phyloP scores from a whole-genome alignment of 2,329 filamentous ascomycete species.

The Aspergillus sp. region DNA sequence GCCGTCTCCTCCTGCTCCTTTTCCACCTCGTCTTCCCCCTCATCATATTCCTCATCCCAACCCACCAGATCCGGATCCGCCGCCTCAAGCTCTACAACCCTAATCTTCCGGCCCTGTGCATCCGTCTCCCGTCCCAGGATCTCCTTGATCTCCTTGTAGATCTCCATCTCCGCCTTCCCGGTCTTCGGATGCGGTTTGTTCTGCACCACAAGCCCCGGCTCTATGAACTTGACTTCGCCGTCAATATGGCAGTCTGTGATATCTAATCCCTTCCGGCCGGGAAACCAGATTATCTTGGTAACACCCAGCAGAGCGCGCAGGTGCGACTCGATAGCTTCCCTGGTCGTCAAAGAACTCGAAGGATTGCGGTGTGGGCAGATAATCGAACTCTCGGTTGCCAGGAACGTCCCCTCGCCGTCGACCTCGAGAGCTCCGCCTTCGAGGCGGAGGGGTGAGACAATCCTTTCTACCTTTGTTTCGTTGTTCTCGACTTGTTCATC shows the following conservation, averaged over 20 bases:
- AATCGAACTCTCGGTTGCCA: constrained; percentile 23
- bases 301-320: constrained; percentile 18
- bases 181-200: constrained; percentile 11
- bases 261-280: constrained; percentile 18
- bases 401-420: constrained; percentile 26
- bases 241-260: constrained; percentile 26
- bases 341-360: constrained; percentile 5
- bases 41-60: neutral
- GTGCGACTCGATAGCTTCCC: constrained; percentile 17
- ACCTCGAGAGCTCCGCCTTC: constrained; percentile 24
- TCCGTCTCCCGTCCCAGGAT: constrained; percentile 14
- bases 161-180: constrained; percentile 9
- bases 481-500: no score
- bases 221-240: constrained; percentile 19
- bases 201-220: constrained; percentile 18
- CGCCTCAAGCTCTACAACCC: constrained; percentile 18
- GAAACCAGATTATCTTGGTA: constrained; percentile 23
- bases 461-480: constrained; percentile 3
- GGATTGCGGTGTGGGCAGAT: constrained; percentile 22
- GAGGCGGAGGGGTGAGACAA: constrained; percentile 12
- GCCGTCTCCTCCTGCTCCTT: constrained; percentile 12
- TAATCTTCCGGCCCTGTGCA: constrained; percentile 16
- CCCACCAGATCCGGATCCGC: constrained; percentile 10
- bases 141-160: constrained; percentile 14
- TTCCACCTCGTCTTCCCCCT: neutral